Evolutionary conservation across 148 eudicot species (phyloP).

Genomic region (Polygonum aviculare): DNA sequence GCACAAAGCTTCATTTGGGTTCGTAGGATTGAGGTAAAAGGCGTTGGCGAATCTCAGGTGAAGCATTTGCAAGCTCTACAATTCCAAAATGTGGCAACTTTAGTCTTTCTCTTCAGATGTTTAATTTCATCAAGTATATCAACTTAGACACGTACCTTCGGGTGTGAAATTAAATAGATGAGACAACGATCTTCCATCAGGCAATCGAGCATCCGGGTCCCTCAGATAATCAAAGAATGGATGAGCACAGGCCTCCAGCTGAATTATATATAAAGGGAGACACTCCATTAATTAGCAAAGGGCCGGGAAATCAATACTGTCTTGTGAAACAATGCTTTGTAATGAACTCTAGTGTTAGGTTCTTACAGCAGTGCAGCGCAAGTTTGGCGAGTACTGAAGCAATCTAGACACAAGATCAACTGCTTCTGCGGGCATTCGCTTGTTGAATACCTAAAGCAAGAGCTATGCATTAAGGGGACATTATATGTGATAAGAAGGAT

Average conservation of each 20-base stretch:
- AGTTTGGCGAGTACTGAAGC: conserved; percentile 80
- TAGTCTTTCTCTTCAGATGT: too few species aligned
- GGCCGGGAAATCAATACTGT: neutral
- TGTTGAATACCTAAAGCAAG: conserved; percentile 60
- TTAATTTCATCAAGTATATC: too few species aligned
- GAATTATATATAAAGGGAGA: conserved; percentile 11
- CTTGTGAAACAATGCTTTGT: too few species aligned
- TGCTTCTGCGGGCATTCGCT: conserved; percentile 73
- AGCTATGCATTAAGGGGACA: too few species aligned
- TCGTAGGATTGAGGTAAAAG: too few species aligned
- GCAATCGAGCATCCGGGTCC: conserved; percentile 59
- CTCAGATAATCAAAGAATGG: conserved; percentile 79
- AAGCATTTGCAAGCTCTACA: too few species aligned
- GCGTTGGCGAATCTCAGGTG: too few species aligned
- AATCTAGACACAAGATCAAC: conserved; percentile 83
- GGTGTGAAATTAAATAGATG: conserved; percentile 67
- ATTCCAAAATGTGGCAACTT: too few species aligned
- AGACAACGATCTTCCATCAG: conserved; percentile 68
- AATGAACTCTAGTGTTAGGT: neutral
- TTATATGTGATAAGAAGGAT: too few species aligned
- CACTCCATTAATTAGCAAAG: neutral
- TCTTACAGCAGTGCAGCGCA: conserved; percentile 81
- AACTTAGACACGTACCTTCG: conserved; percentile 41
- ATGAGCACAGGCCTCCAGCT: conserved; percentile 97
- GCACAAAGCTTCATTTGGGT: too few species aligned